These are phyloP conservation scores for Ceratocystis ficicola DNA, from an alignment of 2,329 filamentous ascomycete genomes.

Conservation along the genomic window DNA sequence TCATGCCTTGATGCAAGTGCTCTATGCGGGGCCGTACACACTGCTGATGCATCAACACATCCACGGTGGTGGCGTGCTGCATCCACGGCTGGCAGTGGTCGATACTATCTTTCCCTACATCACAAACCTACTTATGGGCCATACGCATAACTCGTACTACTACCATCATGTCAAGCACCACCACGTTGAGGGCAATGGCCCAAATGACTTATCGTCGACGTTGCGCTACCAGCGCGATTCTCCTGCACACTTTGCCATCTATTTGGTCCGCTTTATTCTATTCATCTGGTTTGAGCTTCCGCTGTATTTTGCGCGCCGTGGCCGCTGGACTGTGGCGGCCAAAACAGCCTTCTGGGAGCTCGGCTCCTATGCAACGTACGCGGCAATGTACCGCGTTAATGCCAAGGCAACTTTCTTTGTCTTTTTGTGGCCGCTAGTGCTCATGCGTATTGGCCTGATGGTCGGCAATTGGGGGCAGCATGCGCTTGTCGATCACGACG, in stretches of 20 bases:
- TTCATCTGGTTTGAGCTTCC: conserved; percentile 65
- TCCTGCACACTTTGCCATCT: conserved; percentile 53
- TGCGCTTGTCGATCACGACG: conserved; percentile 61
- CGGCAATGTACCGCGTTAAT: conserved; percentile 40
- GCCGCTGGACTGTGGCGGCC: conserved; percentile 42
- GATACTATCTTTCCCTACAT: conserved; percentile 61
- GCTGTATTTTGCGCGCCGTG: conserved; percentile 55
- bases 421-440: conserved; percentile 51
- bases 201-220: conserved; percentile 48
- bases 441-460: conserved; percentile 63
- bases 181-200: conserved; percentile 39
- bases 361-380: conserved; percentile 41
- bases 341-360: conserved; percentile 52
- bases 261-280: conserved; percentile 61
- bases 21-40: conserved; percentile 62
- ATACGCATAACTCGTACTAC: conserved; percentile 76
- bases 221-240: conserved; percentile 65
- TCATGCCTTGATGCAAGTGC: conserved; percentile 54
- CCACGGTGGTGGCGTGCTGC: conserved; percentile 58
- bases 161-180: conserved; percentile 82
- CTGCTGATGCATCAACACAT: conserved; percentile 79
- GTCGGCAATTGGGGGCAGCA: conserved; percentile 78
- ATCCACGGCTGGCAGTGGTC: conserved; percentile 41
- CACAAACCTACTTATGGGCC: conserved; percentile 63
- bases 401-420: conserved; percentile 49